Base-by-base conservation (phyloP, 805 yeast genomes). In the Ogataea pini region DNA sequence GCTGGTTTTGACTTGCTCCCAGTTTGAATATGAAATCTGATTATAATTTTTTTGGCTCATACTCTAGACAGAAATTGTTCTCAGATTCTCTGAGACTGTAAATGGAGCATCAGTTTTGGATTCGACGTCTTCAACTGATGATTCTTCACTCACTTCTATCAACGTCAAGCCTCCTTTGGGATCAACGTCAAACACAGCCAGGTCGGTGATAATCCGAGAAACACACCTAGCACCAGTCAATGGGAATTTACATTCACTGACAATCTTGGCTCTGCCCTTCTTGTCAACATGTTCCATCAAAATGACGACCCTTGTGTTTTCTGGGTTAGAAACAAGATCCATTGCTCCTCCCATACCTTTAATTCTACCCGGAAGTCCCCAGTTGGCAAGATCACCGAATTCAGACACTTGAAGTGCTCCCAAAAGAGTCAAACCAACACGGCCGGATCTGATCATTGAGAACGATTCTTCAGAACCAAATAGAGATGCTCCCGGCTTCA, bases 301-400 rank as follows among this genome's bases (percentile, higher is more conserved):
- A 10, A 73, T 78, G 28, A 76, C 72, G 14, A 76, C 79, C 44
- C 65, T 62, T 4, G 80, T 76, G 29, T 67, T 59, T 22, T 61
- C 60, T 13, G 79, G 78, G 53, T 74, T 73, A 6, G 77, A 70
- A 5, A 74, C 79, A 19, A 76, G 67, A 55, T 75, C 80, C 80
- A 77, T 77, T 19, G 80, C 80, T 14, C 80, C 80, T 20, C 80
- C 80, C 75, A 76, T 77, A 16, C 80, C 80, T 57, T 73, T 75
- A 37, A 76, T 71, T 49, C 70, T 64, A 7, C 80, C 79, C 1
- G 81, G 80, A 3, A 76, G 64, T 20, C 75, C 78, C 79, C 80
- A 76, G 58, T 76, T 76, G 33, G 81, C 80, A 32, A 76, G 67
- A 48, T 77, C 80, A 32, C 80, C 80, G 40, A 51, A 61, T 37